phyloP scores from a whole-genome alignment of 306 rosid species.

The Acacia acuminata region DNA sequence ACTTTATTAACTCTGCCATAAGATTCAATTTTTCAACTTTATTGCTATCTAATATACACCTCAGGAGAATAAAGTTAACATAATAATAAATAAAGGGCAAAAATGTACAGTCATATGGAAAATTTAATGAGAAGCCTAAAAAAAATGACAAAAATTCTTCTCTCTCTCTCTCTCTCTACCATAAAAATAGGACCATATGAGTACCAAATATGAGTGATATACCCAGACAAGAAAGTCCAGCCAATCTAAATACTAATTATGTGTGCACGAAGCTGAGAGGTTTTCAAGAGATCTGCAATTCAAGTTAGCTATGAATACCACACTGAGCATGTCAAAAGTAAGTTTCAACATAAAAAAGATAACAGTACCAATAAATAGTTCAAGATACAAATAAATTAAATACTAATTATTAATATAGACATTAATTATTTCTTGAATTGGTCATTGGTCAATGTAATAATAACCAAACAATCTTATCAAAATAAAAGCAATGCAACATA shows the following conservation, averaged over 20 bases:
- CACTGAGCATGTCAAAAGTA: not conserved
- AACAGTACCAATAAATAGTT: not conserved
- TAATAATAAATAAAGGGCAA: too few species aligned
- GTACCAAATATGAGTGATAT: not conserved
- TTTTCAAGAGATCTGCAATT: not conserved
- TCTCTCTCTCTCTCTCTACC: too few species aligned
- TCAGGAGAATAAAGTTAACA: too few species aligned
- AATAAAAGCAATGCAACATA: not conserved
- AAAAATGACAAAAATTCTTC: too few species aligned
- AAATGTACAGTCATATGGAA: too few species aligned
- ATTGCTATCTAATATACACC: too few species aligned
- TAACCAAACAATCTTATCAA: not conserved
- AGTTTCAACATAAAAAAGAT: not conserved
- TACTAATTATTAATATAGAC: not conserved
- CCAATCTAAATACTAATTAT: too few species aligned
- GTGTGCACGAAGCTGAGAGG: too few species aligned
- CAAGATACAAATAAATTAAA: not conserved
- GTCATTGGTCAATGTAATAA: not conserved
- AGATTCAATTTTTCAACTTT: too few species aligned
- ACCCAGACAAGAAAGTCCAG: not conserved
- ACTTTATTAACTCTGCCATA: too few species aligned
- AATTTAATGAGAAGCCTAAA: too few species aligned
- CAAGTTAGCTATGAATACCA: not conserved
- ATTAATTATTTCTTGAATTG: not conserved
- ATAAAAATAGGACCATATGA: too few species aligned